A percentile compares a stretch with the other conserved stretches of the same genome.
Conservation (phyloP, 495 filamentous ascomycete species). For the Astrothelium subdiscretum region DNA sequence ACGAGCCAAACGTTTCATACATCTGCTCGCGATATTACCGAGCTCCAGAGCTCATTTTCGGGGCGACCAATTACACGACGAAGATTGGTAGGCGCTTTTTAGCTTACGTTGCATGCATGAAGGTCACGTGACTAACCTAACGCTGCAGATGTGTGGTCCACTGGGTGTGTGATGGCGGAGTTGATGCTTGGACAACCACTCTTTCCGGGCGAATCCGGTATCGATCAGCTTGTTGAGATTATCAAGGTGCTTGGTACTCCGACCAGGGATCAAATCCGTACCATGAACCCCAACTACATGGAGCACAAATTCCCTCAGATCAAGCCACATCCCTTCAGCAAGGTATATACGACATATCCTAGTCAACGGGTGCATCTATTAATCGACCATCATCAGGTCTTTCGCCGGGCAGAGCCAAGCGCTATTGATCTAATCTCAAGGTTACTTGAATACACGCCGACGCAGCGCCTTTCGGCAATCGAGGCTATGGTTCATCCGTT, state of each 20-base stretch:
- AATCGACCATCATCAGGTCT: constrained; percentile 47
- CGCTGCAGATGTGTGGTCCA: constrained; percentile 88
- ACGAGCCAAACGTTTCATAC: constrained; percentile 98
- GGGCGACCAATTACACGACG: constrained; percentile 97
- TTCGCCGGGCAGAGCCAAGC: constrained; percentile 82
- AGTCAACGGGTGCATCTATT: not conserved
- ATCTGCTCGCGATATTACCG: constrained; percentile 99
- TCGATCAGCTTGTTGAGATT: constrained; percentile 97
- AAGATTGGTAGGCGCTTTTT: constrained; percentile 79
- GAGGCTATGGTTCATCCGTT: constrained; percentile 98
- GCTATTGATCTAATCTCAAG: constrained; percentile 93
- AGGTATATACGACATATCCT: constrained; percentile 39
- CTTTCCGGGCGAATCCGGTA: constrained; percentile 98
- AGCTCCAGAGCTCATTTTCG: constrained; percentile 96
- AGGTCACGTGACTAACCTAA: not conserved
- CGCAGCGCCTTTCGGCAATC: constrained; percentile 83
- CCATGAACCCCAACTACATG: constrained; percentile 99
- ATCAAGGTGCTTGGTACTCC: constrained; percentile 98
- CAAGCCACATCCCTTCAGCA: constrained; percentile 97
- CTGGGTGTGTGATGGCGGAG: constrained; percentile 98
- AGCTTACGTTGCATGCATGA: constrained; percentile 2
- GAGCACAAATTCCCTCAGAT: constrained; percentile 99
- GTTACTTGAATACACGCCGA: constrained; percentile 92
- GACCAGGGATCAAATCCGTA: constrained; percentile 96
- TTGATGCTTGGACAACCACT: constrained; percentile 97